These are phyloP conservation scores for Pulveroboletus ravenelii DNA, from an alignment of 768 basidiomycete species.

Conservation along the genomic window DNA sequence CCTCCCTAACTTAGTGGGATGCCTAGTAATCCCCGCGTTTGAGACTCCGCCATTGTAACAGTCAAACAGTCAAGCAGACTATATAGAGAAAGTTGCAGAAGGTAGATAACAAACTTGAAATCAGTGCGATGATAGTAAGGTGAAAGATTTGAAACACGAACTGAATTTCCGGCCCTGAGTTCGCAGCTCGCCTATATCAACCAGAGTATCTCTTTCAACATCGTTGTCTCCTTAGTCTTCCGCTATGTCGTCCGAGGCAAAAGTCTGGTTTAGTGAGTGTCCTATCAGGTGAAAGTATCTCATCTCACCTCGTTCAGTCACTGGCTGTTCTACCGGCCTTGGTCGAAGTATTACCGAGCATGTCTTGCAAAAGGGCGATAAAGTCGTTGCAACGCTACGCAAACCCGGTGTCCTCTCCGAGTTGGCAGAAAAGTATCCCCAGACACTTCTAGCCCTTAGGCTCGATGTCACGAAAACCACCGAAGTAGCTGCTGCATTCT, in stretches of 20 bases:
- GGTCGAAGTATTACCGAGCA: constrained; percentile 30
- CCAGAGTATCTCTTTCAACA: no score
- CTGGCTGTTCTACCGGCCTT: constrained; percentile 26
- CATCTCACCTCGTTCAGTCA: constrained; percentile 9
- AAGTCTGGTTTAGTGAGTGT: constrained; percentile 6
- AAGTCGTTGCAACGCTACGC: constrained; percentile 41
- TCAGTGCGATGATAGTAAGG: no score
- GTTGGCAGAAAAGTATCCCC: constrained; percentile 21
- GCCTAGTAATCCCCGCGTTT: no score
- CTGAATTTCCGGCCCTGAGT: no score
- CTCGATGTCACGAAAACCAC: constrained; percentile 36
- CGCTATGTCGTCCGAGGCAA: constrained; percentile 3
- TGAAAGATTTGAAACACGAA: no score
- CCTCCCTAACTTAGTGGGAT: no score
- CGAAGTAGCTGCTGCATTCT: constrained; percentile 35
- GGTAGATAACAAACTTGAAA: no score
- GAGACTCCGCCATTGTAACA: no score
- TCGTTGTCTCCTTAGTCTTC: background rate
- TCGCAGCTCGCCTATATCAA: no score
- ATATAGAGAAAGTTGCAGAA: no score
- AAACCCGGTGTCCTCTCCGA: constrained; percentile 29
- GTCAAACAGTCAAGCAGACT: no score
- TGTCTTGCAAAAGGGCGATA: constrained; percentile 2
- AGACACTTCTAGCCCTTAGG: constrained; percentile 32
- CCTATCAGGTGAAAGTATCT: background rate